Conservation (phyloP, 495 filamentous ascomycete genomes). For the Hypoxylon cercidicola region DNA sequence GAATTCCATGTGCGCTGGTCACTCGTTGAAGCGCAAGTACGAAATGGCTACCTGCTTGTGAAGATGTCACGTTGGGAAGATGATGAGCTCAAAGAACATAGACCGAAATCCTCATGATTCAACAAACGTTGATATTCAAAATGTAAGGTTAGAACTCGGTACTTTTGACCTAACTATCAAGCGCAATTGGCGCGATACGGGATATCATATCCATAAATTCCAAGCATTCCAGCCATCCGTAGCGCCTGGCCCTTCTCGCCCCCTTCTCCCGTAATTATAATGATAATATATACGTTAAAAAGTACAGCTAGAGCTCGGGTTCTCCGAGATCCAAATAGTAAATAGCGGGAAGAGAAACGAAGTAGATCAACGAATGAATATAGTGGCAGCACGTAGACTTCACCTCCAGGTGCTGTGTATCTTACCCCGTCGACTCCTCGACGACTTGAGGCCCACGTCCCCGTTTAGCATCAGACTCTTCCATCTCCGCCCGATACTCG, state of each 20-base stretch:
- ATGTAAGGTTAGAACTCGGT: neutral
- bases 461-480: constrained; percentile 70
- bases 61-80: neutral
- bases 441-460: constrained; percentile 66
- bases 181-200: constrained; percentile 38
- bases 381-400: constrained; percentile 38
- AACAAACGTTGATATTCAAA: constrained; percentile 27
- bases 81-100: neutral
- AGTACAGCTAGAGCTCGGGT: constrained; percentile 32
- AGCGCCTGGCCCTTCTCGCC: constrained; percentile 25
- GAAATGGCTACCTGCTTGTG: neutral
- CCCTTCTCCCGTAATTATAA: constrained; percentile 11
- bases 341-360: constrained; percentile 32
- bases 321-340: constrained; percentile 12
- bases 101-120: neutral
- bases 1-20: neutral
- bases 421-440: constrained; percentile 57
- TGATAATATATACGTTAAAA: constrained; percentile 4
- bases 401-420: constrained; percentile 64
- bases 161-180: constrained; percentile 33
- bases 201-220: constrained; percentile 35
- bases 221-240: constrained; percentile 3
- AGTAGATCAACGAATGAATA: constrained; percentile 23
- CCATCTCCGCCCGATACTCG: constrained; percentile 75
- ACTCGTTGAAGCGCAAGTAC: neutral